phyloP scores from a whole-genome alignment of 2,329 filamentous ascomycete species.

The Colletotrichum euphorbiae region DNA sequence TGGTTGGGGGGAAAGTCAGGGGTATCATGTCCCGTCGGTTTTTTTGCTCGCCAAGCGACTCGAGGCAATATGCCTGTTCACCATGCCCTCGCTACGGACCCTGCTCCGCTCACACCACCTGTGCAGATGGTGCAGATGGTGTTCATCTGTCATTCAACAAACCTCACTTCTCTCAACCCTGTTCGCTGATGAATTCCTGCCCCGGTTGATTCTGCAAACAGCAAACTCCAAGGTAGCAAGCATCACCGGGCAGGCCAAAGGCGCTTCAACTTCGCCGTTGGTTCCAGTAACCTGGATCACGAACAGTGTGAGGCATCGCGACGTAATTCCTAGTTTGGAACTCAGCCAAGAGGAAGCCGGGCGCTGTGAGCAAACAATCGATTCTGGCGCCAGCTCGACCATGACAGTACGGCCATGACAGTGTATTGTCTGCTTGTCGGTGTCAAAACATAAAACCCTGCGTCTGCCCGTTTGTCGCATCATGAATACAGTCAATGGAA shows the following conservation, averaged over 20 bases:
- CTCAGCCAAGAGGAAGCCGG: neutral
- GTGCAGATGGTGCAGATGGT: neutral
- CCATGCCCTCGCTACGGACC: conserved; percentile 12
- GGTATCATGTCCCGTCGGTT: neutral
- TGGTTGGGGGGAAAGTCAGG: neutral
- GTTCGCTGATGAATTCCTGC: neutral
- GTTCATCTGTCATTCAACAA: neutral
- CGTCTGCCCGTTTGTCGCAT: neutral
- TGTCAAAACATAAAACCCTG: conserved; percentile 18
- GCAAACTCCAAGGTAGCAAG: conserved; percentile 6
- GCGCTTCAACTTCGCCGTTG: neutral
- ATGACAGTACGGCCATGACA: neutral
- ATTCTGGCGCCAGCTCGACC: neutral
- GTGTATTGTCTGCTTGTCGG: neutral
- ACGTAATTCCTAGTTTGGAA: neutral
- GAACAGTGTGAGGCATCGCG: neutral
- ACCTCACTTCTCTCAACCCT: neutral
- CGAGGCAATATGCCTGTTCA: conserved; percentile 3
- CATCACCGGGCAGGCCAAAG: neutral
- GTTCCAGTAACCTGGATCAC: neutral
- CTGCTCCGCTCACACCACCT: neutral
- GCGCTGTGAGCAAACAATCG: neutral
- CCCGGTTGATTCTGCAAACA: neutral
- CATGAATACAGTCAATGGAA: conserved; percentile 6
- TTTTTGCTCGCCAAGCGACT: conserved; percentile 7